These are phyloP conservation scores for Penicillium sp. DNA, from an alignment of 2,329 filamentous ascomycete species.

Conservation along the genomic window DNA sequence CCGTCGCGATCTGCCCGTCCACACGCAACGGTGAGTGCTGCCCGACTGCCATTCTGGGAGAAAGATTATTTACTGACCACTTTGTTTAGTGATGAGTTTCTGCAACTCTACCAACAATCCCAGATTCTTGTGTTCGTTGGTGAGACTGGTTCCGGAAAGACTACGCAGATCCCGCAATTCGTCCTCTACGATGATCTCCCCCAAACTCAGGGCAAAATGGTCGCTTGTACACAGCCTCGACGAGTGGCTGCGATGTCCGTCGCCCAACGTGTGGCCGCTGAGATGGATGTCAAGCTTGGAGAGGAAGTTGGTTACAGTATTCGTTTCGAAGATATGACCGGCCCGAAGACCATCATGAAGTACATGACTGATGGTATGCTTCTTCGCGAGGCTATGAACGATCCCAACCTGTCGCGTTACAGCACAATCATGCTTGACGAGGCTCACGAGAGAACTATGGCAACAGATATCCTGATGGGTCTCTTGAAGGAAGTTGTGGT, in stretches of 20 bases:
- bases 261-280: constrained; percentile 93
- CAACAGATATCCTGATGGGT: constrained; percentile 96
- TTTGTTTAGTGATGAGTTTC: constrained; percentile 73
- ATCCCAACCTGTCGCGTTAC: constrained; percentile 86
- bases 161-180: constrained; percentile 97
- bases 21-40: constrained; percentile 73
- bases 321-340: constrained; percentile 94
- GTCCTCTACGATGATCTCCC: constrained; percentile 96
- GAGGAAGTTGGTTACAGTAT: constrained; percentile 98
- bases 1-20: constrained; percentile 82
- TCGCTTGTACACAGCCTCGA: constrained; percentile 95
- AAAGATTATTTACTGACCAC: constrained; percentile 8
- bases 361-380: constrained; percentile 99
- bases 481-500: constrained; percentile 85
- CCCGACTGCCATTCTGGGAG: neutral
- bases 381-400: constrained; percentile 92
- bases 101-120: constrained; percentile 85
- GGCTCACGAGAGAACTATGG: constrained; percentile 94
- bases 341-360: constrained; percentile 86
- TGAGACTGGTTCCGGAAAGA: constrained; percentile 99
- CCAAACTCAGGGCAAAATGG: constrained; percentile 79
- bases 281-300: constrained; percentile 90
- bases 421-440: constrained; percentile 98
- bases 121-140: constrained; percentile 98
- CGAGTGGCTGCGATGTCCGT: constrained; percentile 99